A percentile compares a stretch with the other conserved stretches of the same genome.
Evolutionary conservation across 176 grass and related monocot genomes (phyloP).

Genomic region (Miscanthus lutarioriparius): DNA sequence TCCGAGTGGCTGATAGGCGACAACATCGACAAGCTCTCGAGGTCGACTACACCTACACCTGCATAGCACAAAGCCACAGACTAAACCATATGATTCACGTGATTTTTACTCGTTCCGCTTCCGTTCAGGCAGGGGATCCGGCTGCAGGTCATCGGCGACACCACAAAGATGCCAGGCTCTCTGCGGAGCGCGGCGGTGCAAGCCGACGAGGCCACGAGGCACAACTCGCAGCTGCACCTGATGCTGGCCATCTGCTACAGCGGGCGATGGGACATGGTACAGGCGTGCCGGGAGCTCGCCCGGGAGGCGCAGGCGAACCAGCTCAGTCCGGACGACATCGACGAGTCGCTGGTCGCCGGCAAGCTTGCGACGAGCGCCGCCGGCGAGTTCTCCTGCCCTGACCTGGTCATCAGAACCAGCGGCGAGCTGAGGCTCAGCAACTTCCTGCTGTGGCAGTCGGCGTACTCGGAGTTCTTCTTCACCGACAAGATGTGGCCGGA

Average conservation of each 20-base stretch:
- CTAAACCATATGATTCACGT: too few species aligned
- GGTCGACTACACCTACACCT: too few species aligned
- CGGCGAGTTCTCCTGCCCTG: constrained; percentile 32
- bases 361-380: constrained; percentile 52
- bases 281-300: constrained; percentile 50
- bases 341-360: constrained; percentile 36
- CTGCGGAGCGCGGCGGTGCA: constrained; percentile 41
- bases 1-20: constrained; percentile 23
- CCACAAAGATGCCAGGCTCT: constrained; percentile 34
- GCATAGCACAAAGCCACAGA: too few species aligned
- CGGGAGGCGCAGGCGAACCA: constrained; percentile 15
- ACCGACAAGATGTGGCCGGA: constrained; percentile 60
- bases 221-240: constrained; percentile 41
- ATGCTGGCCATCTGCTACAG: constrained; percentile 56
- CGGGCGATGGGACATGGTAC: constrained; percentile 55
- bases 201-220: constrained; percentile 35
- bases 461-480: constrained; percentile 72
- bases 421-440: constrained; percentile 69
- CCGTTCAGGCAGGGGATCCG: constrained; percentile 41
- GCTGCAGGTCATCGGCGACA: constrained; percentile 51
- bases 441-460: constrained; percentile 78
- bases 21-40: neutral
- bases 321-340: constrained; percentile 55
- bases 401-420: constrained; percentile 67
- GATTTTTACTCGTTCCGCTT: too few species aligned